Evolutionary conservation across 306 rosid genomes (phyloP).

Genomic region (Phaseolus lunatus): DNA sequence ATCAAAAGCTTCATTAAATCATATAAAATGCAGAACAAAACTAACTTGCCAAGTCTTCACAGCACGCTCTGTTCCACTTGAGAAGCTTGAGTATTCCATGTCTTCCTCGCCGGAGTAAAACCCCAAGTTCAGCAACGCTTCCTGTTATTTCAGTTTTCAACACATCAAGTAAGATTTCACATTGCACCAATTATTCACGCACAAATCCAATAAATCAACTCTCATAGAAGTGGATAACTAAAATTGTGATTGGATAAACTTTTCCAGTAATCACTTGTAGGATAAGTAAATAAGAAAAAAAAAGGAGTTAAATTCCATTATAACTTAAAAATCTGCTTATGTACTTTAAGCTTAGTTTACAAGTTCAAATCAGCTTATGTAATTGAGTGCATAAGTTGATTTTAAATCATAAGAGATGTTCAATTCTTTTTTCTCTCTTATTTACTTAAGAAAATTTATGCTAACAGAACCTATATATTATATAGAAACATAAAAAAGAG

Average conservation of each 20-base stretch:
- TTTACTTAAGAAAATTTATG: not conserved
- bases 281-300: not conserved
- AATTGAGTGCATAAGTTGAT: not conserved
- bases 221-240: not conserved
- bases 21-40: not conserved
- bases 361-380: too few relatives aligned
- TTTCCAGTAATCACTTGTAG: not conserved
- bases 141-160: conserved; percentile 54
- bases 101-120: conserved; percentile 96
- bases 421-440: not conserved
- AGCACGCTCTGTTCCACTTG: conserved; percentile 88
- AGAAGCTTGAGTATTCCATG: conserved; percentile 83
- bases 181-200: conserved; percentile 25
- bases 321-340: not conserved
- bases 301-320: not conserved
- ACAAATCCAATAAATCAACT: not conserved
- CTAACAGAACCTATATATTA: not conserved
- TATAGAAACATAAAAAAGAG: not conserved
- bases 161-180: not conserved
- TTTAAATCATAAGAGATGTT: not conserved
- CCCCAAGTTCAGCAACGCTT: conserved; percentile 77
- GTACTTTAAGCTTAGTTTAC: too few relatives aligned
- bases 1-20: not conserved
- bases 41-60: conserved; percentile 96
- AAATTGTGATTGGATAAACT: not conserved